A percentile compares a stretch with the other conserved stretches of the same genome.
Evolutionary conservation across 129 eudicot species (phyloP).

Genomic region (Deinandra increscens): DNA sequence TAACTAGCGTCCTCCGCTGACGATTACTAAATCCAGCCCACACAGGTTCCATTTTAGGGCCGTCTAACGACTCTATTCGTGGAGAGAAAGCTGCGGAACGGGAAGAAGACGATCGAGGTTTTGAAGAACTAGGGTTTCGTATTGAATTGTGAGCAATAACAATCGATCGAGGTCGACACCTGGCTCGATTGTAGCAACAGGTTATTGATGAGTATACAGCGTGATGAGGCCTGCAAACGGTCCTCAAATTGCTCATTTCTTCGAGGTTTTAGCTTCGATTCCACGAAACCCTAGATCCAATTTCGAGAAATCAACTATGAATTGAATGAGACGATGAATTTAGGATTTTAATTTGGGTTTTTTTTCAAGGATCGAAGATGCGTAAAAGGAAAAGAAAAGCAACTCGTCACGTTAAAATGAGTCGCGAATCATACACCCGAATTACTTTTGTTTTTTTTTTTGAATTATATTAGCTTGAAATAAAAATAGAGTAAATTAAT

Average conservation of each 20-base stretch:
- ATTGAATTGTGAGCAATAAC: slow-evolving; percentile 40
- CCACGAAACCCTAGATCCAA: background rate
- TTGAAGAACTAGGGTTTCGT: slow-evolving; percentile 26
- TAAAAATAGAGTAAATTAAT: no score
- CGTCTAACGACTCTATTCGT: slow-evolving; percentile 36
- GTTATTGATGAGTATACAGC: slow-evolving; percentile 55
- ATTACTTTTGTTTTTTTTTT: no score
- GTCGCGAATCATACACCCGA: no score
- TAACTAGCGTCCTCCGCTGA: slow-evolving; percentile 57
- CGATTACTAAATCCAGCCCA: slow-evolving; percentile 42
- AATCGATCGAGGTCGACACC: slow-evolving; percentile 35
- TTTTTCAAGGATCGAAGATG: slow-evolving; percentile 6
- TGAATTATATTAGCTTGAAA: no score
- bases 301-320: slow-evolving; percentile 1
- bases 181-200: slow-evolving; percentile 40
- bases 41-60: slow-evolving; percentile 23
- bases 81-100: slow-evolving; percentile 35
- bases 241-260: slow-evolving; percentile 70
- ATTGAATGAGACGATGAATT: background rate
- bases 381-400: slow-evolving; percentile 16
- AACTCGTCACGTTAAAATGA: no score
- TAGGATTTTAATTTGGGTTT: slow-evolving; percentile 3
- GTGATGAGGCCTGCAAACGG: slow-evolving; percentile 60
- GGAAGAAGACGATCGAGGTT: slow-evolving; percentile 30
- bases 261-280: slow-evolving; percentile 10